Conservation (phyloP, 345 rosid genomes). For the Linum tenue region DNA sequence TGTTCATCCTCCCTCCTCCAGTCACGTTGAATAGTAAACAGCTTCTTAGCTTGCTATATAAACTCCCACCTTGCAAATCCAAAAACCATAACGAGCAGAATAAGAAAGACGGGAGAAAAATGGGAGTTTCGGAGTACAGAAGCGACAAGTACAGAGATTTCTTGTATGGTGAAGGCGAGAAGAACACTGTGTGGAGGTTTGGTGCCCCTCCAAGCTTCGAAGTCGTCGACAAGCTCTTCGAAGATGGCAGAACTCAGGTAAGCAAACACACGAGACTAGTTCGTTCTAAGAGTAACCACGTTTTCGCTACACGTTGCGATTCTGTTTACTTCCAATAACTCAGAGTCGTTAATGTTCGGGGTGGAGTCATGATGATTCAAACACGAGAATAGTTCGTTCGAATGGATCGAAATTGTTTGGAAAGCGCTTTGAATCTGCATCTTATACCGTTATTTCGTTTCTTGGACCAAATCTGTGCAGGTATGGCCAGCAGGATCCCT, state of each 20-base stretch:
- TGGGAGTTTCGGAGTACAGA: not conserved
- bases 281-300: too few relatives aligned
- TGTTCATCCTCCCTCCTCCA: too few relatives aligned
- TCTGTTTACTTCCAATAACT: too few relatives aligned
- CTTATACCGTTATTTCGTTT: not conserved
- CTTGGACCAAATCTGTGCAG: not conserved
- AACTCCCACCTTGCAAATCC: not conserved
- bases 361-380: too few relatives aligned
- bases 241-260: not conserved
- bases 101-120: not conserved
- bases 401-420: too few relatives aligned
- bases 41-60: too few relatives aligned
- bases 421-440: too few relatives aligned
- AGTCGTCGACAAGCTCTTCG: not conserved
- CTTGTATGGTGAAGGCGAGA: not conserved
- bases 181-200: not conserved
- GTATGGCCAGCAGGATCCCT: constrained; percentile 1
- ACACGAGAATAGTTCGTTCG: too few relatives aligned
- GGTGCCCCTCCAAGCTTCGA: not conserved
- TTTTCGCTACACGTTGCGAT: too few relatives aligned
- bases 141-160: not conserved
- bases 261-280: not conserved
- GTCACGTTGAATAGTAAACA: too few relatives aligned
- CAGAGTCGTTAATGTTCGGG: too few relatives aligned
- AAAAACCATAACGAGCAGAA: not conserved